phyloP scores from a whole-genome alignment of 768 basidiomycete species.

The Boletellus sp. region DNA sequence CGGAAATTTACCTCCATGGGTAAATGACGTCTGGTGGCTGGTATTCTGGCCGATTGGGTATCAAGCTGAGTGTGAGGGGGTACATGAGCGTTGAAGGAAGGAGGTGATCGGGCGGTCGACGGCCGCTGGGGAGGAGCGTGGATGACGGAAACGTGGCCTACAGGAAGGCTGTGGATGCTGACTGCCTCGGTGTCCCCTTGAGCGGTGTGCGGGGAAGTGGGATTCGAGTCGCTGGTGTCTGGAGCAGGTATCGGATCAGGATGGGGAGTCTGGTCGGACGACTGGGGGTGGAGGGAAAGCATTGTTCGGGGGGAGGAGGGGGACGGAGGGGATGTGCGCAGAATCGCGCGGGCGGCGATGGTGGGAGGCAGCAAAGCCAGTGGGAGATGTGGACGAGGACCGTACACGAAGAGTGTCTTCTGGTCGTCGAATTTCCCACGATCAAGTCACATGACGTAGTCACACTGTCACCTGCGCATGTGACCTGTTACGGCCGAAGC shows the following conservation, averaged over 20 bases:
- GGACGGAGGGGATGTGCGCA: background rate
- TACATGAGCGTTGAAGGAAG: conserved; percentile 1
- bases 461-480: background rate
- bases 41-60: conserved; percentile 14
- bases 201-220: conserved; percentile 31
- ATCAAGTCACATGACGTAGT: conserved; percentile 8
- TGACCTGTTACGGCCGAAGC: background rate
- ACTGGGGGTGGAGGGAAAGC: background rate
- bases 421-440: conserved; percentile 10
- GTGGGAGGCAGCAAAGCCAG: conserved; percentile 3
- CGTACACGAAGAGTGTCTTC: background rate
- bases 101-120: conserved; percentile 31
- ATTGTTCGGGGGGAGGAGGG: background rate
- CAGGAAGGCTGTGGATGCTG: conserved; percentile 60
- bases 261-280: background rate
- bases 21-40: conserved; percentile 44
- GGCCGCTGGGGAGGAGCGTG: conserved; percentile 32
- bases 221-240: conserved; percentile 8
- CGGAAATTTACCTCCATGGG: conserved; percentile 49
- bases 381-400: conserved; percentile 2
- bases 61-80: background rate
- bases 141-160: conserved; percentile 46
- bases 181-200: conserved; percentile 44
- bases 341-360: background rate
- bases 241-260: background rate